These are phyloP conservation scores for Pseudoneurospora amorphoporcata DNA, from an alignment of 495 filamentous ascomycete genomes.

Conservation along the genomic window DNA sequence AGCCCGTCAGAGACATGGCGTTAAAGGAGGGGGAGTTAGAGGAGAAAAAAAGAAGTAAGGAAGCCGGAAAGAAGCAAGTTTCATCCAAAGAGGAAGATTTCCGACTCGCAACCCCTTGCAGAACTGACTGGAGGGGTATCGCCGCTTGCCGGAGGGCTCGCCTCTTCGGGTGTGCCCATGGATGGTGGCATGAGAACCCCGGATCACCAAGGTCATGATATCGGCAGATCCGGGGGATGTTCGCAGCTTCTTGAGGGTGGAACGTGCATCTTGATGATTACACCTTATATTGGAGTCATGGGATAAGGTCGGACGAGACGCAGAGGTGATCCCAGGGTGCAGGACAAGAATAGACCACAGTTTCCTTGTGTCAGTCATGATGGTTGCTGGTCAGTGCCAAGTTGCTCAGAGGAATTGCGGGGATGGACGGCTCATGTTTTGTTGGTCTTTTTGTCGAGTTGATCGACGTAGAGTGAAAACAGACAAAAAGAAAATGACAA, in stretches of 20 bases:
- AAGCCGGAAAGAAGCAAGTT: not conserved
- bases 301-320: not conserved
- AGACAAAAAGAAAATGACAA: not conserved
- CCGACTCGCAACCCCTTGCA: not conserved
- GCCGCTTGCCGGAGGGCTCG: not conserved
- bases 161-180: not conserved
- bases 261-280: not conserved
- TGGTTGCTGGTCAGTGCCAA: not conserved
- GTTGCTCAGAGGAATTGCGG: not conserved
- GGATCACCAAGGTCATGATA: not conserved
- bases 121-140: not conserved
- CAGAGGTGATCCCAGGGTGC: not conserved
- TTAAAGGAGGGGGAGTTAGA: not conserved
- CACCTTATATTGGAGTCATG: not conserved
- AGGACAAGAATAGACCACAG: not conserved
- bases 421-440: not conserved
- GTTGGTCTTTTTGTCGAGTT: not conserved
- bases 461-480: not conserved
- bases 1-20: not conserved
- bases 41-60: not conserved
- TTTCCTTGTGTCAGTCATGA: not conserved
- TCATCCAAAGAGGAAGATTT: not conserved
- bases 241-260: not conserved
- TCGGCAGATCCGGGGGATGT: not conserved
- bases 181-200: constrained; percentile 3